phyloP scores from a whole-genome alignment of 106 monocot species.

The Triglochin maritima region DNA sequence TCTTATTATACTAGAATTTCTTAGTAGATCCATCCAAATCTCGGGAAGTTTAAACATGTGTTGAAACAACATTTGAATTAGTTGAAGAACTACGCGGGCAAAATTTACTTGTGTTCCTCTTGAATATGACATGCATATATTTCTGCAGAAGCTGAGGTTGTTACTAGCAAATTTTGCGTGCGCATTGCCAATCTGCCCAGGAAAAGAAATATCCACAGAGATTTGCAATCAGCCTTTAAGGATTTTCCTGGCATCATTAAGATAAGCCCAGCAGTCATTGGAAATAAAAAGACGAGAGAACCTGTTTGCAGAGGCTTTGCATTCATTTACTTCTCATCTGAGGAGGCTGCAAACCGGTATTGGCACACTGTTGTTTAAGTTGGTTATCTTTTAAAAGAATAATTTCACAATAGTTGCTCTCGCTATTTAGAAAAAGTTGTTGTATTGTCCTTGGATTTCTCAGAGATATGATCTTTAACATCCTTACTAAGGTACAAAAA shows the following conservation, averaged over 20 bases:
- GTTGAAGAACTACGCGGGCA: too few relatives aligned
- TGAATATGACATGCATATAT: neutral
- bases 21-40: too few relatives aligned
- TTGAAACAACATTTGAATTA: too few relatives aligned
- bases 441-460: neutral
- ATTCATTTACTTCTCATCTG: conserved; percentile 51
- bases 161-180: conserved; percentile 31
- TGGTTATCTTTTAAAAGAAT: neutral
- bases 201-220: conserved; percentile 90
- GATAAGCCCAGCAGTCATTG: conserved; percentile 64
- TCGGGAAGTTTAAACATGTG: too few relatives aligned
- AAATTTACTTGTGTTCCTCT: too few relatives aligned
- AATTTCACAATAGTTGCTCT: too few relatives aligned
- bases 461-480: too few relatives aligned
- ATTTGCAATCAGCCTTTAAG: conserved; percentile 60
- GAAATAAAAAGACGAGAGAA: conserved; percentile 88
- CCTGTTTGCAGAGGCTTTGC: conserved; percentile 97
- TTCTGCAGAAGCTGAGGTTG: conserved; percentile 28
- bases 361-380: neutral
- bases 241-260: conserved; percentile 54
- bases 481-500: too few relatives aligned
- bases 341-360: conserved; percentile 72
- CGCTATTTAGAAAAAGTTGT: neutral
- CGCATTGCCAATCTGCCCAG: conserved; percentile 73
- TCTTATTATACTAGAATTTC: too few relatives aligned